phyloP scores from a whole-genome alignment of 306 rosid genomes.

The Trifolium subterraneum region DNA sequence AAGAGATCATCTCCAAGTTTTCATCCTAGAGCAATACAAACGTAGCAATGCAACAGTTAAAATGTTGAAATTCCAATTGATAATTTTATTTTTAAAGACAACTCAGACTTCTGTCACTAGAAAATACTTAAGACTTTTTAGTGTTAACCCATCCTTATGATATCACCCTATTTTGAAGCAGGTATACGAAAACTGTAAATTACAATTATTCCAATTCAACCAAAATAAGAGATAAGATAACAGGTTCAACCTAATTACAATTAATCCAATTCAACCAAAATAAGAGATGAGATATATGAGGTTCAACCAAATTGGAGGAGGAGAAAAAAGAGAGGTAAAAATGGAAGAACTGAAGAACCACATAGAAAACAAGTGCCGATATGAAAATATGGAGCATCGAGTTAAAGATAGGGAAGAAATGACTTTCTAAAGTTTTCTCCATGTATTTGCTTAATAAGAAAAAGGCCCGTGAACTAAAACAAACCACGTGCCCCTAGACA shows the following conservation, averaged over 20 bases:
- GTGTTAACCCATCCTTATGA: constrained; percentile 22
- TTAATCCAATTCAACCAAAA: constrained; percentile 9
- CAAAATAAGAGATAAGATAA: constrained; percentile 4
- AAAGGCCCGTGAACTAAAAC: constrained; percentile 23
- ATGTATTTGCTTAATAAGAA: constrained; percentile 10
- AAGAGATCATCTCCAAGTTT: constrained; percentile 55
- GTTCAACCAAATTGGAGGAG: constrained; percentile 9
- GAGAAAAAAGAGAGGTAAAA: background rate
- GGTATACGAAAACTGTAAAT: constrained; percentile 13
- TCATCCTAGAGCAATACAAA: constrained; percentile 57
- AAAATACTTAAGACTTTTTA: background rate
- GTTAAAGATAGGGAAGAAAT: constrained; percentile 11
- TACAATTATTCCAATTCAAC: constrained; percentile 7
- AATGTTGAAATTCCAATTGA: constrained; percentile 26
- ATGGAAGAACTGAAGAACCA: background rate
- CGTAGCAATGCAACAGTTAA: constrained; percentile 20
- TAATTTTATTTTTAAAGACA: constrained; percentile 15
- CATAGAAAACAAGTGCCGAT: background rate
- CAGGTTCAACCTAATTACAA: constrained; percentile 17
- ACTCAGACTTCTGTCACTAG: background rate
- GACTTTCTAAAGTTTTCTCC: background rate
- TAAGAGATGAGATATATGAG: background rate
- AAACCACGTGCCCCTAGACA: background rate
- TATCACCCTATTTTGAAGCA: background rate
- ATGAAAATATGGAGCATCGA: constrained; percentile 24